A percentile compares a stretch with the other conserved stretches of the same genome.
phyloP scores from a whole-genome alignment of 1,284 basidiomycete genomes.

The Cutaneotrichosporon spelunceum region DNA sequence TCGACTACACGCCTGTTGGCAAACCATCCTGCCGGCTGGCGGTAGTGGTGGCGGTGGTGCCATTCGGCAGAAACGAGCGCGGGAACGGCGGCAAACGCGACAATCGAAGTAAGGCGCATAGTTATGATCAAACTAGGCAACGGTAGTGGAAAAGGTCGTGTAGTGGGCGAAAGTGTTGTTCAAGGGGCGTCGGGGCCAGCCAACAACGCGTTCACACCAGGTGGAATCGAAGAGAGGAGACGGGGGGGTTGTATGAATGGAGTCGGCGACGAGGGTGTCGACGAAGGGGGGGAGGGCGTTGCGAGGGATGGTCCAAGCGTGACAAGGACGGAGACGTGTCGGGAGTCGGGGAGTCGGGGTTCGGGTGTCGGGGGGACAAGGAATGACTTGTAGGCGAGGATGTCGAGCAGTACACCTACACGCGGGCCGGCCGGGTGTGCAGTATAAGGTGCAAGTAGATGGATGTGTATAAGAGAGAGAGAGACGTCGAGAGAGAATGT shows the following conservation, averaged over 20 bases:
- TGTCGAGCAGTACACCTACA: background rate
- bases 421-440: slow-evolving; percentile 2
- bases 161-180: background rate
- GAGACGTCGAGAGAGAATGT: background rate
- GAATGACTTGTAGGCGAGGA: slow-evolving; percentile 3
- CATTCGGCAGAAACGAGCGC: slow-evolving; percentile 1
- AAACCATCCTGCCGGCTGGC: background rate
- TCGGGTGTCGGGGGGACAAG: background rate
- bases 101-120: slow-evolving; percentile 9
- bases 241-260: background rate
- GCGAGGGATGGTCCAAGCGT: slow-evolving; percentile 4
- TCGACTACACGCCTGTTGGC: background rate
- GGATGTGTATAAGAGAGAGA: background rate
- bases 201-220: slow-evolving; percentile 8
- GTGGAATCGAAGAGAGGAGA: slow-evolving; percentile 1
- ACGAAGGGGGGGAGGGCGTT: background rate
- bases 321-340: background rate
- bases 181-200: slow-evolving; percentile 2
- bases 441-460: slow-evolving; percentile 3
- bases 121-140: background rate
- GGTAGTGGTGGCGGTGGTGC: background rate
- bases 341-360: background rate
- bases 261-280: background rate
- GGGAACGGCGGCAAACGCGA: slow-evolving; percentile 11
- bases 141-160: background rate